These are phyloP conservation scores for Platanthera zijinensis DNA, from an alignment of 106 monocot genomes.

Conservation along the genomic window DNA sequence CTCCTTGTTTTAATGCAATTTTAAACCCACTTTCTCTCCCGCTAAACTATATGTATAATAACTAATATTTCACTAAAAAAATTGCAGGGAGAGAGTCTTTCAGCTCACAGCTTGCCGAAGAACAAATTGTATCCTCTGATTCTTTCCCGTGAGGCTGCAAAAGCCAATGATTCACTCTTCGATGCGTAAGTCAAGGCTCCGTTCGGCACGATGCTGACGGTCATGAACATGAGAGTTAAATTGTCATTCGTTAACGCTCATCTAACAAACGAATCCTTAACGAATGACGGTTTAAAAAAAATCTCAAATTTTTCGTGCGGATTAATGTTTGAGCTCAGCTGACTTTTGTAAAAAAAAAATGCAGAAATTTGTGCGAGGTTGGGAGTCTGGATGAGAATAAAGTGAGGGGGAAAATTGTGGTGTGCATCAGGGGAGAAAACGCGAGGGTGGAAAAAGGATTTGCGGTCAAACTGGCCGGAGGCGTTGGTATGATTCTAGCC, in stretches of 20 bases:
- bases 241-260: no score
- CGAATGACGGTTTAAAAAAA: no score
- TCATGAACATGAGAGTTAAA: no score
- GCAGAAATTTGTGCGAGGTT: constrained; percentile 20
- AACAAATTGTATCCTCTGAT: constrained; percentile 21
- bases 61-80: background rate
- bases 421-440: constrained; percentile 15
- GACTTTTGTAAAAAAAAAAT: background rate
- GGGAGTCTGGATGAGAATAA: constrained; percentile 25
- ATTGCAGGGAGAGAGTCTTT: constrained; percentile 26
- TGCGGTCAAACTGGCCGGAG: constrained; percentile 22
- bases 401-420: constrained; percentile 42
- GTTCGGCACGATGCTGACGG: no score
- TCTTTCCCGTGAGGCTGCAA: constrained; percentile 7
- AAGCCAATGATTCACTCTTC: constrained; percentile 4
- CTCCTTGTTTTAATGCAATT: no score
- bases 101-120: background rate
- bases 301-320: background rate
- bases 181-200: constrained; percentile 12
- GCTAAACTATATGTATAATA: background rate
- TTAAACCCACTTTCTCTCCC: background rate
- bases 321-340: background rate
- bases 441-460: constrained; percentile 22
- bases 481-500: constrained; percentile 29
- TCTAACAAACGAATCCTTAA: no score